Conservation (phyloP, 306 rosid species). For the Albizia julibrissin region DNA sequence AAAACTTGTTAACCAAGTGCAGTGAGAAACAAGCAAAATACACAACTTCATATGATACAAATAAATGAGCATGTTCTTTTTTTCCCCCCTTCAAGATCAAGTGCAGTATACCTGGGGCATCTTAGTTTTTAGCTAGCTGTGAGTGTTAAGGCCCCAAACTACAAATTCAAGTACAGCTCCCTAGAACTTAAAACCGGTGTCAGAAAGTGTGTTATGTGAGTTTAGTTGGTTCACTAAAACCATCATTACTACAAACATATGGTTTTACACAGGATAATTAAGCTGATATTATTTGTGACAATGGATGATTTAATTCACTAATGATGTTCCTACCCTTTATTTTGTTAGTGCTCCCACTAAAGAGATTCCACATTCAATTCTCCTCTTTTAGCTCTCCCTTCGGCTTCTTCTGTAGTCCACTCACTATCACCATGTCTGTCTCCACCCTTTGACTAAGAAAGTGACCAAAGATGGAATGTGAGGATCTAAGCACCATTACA, state of each 20-base stretch:
- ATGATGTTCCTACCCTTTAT: constrained; percentile 39
- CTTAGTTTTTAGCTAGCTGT: neutral
- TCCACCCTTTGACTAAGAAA: constrained; percentile 58
- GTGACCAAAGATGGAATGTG: constrained; percentile 54
- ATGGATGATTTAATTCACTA: constrained; percentile 33
- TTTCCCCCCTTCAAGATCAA: neutral
- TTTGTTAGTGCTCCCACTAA: constrained; percentile 64
- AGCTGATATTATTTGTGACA: constrained; percentile 13
- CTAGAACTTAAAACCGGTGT: neutral
- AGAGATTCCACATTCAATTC: constrained; percentile 43
- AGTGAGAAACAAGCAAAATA: neutral
- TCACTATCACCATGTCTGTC: constrained; percentile 45
- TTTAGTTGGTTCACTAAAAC: constrained; percentile 30
- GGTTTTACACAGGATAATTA: constrained; percentile 45
- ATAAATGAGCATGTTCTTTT: constrained; percentile 26
- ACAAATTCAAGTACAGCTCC: too few relatives aligned
- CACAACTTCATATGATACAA: neutral
- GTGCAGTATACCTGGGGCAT: neutral
- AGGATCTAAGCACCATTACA: constrained; percentile 49
- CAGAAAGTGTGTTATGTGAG: neutral
- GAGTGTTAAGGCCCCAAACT: neutral
- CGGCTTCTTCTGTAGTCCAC: constrained; percentile 53
- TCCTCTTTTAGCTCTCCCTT: constrained; percentile 31
- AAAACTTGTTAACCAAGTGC: constrained; percentile 14
- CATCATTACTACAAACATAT: constrained; percentile 38